Evolutionary conservation across 1,284 basidiomycete species (phyloP), one percentile per base, ranked within the genome.

Genomic region (Heterobasidion occidentale): DNA sequence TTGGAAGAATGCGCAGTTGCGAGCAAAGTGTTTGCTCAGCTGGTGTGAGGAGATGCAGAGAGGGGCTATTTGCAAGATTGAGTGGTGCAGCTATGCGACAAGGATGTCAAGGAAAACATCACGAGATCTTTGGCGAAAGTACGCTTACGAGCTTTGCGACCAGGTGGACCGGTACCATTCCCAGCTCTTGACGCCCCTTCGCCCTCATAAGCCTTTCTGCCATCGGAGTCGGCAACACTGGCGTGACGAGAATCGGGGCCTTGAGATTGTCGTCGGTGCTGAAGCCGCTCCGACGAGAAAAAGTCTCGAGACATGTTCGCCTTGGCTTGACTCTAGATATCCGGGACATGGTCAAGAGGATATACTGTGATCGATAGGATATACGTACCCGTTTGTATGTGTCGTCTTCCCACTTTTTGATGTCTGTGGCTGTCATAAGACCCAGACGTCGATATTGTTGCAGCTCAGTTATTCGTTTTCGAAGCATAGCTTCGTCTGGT

Each of bases 1-100:
- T 92, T 0, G 94, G 94, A 44, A 96, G 77, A 58, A 97, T 93
- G 6, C 92, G 87, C 15, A 97, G 77, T 55, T 82, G 80, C 3
- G 92, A 90, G 69, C 94, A 97, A n/a, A 98, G 82, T 0, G 80
- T 77, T 70, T 94, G 90, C 71, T 97, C 94, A 33, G 86, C 86
- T 5, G 84, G 78, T 0, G 90, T 90, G 61, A 98, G 86, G 11
- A 98, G 80, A 66, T 96, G 92, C 9, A 96, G 75, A 2, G 87
- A 90, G 3, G 89, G 89, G 62, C 88, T 89, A 67, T 93, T 92
- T 47, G 90, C 86, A 51, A 95, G 81, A 67, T 94, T 93, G 67
- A 94, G 82, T 2, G 92, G 90, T 4, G 80, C 82, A 57, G 82
- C 86, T 86, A 62, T 42, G 27, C 27, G 27, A 62, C 44, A 38